These are phyloP conservation scores for Beauveria australis DNA, from an alignment of 2,329 filamentous ascomycete species.

Conservation along the genomic window DNA sequence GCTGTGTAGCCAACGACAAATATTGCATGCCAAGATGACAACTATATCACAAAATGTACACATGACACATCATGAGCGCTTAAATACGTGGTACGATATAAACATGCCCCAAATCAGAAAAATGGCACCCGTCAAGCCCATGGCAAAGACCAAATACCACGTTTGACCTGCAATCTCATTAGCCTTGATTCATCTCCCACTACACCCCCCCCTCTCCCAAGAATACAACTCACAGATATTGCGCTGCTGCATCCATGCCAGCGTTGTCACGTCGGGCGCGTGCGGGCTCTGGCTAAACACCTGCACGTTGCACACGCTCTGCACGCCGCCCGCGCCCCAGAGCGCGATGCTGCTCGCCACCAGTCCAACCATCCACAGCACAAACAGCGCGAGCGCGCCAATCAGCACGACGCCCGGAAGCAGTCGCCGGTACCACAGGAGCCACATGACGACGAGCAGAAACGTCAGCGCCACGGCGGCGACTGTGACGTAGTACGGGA, in stretches of 20 bases:
- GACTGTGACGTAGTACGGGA: constrained; percentile 57
- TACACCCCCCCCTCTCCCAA: background rate
- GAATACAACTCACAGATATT: constrained; percentile 44
- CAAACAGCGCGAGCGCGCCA: constrained; percentile 56
- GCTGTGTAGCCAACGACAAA: background rate
- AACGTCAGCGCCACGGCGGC: constrained; percentile 54
- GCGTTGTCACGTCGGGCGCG: constrained; percentile 44
- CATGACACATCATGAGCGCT: constrained; percentile 22
- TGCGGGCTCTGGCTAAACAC: constrained; percentile 44
- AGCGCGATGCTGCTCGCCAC: constrained; percentile 55
- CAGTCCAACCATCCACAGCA: constrained; percentile 60
- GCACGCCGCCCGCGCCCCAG: constrained; percentile 53
- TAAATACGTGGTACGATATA: constrained; percentile 59
- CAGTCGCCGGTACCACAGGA: constrained; percentile 53
- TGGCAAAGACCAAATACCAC: constrained; percentile 58
- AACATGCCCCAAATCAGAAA: constrained; percentile 62
- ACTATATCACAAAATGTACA: background rate
- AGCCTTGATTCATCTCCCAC: constrained; percentile 9
- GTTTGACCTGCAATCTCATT: constrained; percentile 39
- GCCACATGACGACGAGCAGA: constrained; percentile 54
- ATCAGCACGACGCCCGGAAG: constrained; percentile 55
- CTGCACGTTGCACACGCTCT: constrained; percentile 48
- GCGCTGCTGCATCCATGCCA: constrained; percentile 57
- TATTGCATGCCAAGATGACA: background rate
- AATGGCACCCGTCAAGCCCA: constrained; percentile 49